Conservation (phyloP, 73 alveolate genomes). For the Blepharisma japonicum region DNA sequence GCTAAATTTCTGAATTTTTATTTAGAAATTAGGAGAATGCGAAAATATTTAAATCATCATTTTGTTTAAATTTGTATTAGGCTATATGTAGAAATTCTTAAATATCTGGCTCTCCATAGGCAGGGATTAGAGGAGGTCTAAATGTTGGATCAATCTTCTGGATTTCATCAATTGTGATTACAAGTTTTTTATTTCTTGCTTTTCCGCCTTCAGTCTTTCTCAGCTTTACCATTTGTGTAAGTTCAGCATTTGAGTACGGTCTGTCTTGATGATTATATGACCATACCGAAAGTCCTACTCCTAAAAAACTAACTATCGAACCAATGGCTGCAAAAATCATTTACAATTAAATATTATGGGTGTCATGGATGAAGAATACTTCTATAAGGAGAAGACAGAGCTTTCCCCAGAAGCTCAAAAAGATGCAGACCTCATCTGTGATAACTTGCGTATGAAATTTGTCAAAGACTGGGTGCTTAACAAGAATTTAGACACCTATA, state of each 20-base stretch:
- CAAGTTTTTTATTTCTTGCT: background rate
- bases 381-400: constrained; percentile 18
- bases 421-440: background rate
- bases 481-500: constrained; percentile 43
- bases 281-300: background rate
- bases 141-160: constrained; percentile 6
- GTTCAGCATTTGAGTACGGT: constrained; percentile 23
- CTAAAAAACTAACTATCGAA: background rate
- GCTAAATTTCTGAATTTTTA: too few species aligned
- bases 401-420: constrained; percentile 16
- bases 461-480: constrained; percentile 47
- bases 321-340: constrained; percentile 23
- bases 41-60: too few species aligned
- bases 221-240: background rate
- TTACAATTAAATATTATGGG: background rate
- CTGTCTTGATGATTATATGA: constrained; percentile 8
- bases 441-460: constrained; percentile 12
- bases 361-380: constrained; percentile 28
- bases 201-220: background rate
- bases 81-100: background rate
- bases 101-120: constrained; percentile 26
- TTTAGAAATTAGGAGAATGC: too few species aligned
- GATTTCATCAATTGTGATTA: constrained; percentile 12
- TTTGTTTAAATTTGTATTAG: too few species aligned
- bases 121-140: constrained; percentile 14